These are phyloP conservation scores for Saccharum officinarum DNA, from an alignment of 176 grass and related monocot genomes.

Conservation along the genomic window DNA sequence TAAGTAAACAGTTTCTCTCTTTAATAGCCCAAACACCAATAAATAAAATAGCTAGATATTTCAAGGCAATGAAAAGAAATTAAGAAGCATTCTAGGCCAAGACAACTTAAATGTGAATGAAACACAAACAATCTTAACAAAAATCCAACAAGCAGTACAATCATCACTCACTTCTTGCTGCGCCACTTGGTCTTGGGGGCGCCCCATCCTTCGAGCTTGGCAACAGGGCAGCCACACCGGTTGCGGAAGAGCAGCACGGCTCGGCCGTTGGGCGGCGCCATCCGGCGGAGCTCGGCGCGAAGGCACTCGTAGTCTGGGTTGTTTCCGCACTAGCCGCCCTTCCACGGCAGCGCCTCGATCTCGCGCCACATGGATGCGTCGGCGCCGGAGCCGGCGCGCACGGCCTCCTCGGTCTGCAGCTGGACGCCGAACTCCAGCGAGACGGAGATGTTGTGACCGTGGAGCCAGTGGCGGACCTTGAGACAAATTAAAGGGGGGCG, in stretches of 20 bases:
- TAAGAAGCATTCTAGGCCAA: constrained; percentile 9
- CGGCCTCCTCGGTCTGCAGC: constrained; percentile 87
- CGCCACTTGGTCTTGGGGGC: constrained; percentile 72
- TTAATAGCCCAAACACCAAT: background rate
- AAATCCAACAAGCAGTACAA: background rate
- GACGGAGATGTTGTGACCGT: too few species aligned
- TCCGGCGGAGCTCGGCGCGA: constrained; percentile 71
- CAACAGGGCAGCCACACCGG: constrained; percentile 79
- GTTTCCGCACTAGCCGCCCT: constrained; percentile 75
- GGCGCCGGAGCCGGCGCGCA: constrained; percentile 38
- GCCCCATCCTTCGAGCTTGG: constrained; percentile 96
- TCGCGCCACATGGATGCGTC: constrained; percentile 78
- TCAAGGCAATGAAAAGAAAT: background rate
- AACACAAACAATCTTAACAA: constrained; percentile 14
- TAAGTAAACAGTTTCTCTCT: background rate
- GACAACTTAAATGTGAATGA: background rate
- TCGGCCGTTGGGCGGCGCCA: constrained; percentile 72
- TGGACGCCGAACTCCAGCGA: constrained; percentile 90
- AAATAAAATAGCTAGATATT: background rate
- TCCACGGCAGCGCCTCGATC: constrained; percentile 94
- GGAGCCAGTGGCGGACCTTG: too few species aligned
- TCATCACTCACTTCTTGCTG: constrained; percentile 76
- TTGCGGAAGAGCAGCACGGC: constrained; percentile 88
- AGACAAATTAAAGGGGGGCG: too few species aligned
- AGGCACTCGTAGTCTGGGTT: constrained; percentile 94